These are phyloP conservation scores for Clausena lansium DNA, from an alignment of 345 rosid genomes.

Conservation along the genomic window DNA sequence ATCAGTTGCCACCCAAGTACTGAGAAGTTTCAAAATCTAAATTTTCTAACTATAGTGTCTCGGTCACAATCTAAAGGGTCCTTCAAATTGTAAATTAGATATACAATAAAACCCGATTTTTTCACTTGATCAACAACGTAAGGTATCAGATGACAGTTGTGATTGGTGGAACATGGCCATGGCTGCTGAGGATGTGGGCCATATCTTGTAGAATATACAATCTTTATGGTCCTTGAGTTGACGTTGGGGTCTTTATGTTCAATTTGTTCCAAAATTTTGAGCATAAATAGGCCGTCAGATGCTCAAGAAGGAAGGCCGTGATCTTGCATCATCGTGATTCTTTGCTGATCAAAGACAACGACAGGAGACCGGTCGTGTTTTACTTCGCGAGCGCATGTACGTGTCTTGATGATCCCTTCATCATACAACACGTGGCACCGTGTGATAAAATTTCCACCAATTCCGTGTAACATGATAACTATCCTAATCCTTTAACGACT, in stretches of 20 bases:
- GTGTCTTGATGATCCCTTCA: background rate
- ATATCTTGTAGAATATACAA: background rate
- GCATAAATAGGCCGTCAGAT: background rate
- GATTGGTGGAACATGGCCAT: background rate
- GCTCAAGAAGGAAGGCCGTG: background rate
- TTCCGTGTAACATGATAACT: conserved; percentile 5
- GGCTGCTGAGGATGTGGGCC: conserved; percentile 1
- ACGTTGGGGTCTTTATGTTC: background rate
- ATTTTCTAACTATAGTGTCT: no score
- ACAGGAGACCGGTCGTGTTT: background rate
- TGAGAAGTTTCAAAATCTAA: no score
- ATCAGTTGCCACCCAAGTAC: no score
- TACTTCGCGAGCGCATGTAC: no score
- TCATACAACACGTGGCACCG: background rate
- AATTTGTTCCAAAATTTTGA: background rate
- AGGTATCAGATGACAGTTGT: background rate
- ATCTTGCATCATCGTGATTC: background rate
- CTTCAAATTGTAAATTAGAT: no score
- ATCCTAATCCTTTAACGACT: background rate
- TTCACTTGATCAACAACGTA: no score
- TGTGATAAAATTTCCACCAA: background rate
- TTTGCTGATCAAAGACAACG: background rate
- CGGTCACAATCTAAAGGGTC: no score
- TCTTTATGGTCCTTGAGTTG: background rate
- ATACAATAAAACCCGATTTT: no score